Conservation (phyloP, 2,329 filamentous ascomycete species). For the Alternaria brassicicola region DNA sequence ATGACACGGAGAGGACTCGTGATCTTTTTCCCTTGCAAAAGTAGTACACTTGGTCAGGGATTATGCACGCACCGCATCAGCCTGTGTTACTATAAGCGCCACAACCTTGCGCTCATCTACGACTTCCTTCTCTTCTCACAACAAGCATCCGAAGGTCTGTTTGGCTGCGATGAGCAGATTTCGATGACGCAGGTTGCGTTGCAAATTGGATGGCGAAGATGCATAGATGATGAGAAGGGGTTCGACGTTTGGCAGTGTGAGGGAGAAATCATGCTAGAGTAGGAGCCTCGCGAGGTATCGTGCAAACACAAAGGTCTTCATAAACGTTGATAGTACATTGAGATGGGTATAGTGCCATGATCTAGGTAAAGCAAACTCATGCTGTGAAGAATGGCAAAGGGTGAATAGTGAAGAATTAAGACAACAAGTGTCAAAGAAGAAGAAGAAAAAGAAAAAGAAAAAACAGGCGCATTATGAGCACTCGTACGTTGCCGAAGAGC, state of each 20-base stretch:
- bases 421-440: neutral
- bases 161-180: too few relatives aligned
- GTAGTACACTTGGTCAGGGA: too few relatives aligned
- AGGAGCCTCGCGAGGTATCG: neutral
- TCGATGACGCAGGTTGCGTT: neutral
- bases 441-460: neutral
- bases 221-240: neutral
- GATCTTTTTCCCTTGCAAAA: too few relatives aligned
- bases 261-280: neutral
- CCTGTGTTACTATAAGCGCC: too few relatives aligned
- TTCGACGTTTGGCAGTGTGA: neutral
- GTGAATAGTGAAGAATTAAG: neutral
- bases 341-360: constrained; percentile 18
- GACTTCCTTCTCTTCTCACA: too few relatives aligned
- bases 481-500: neutral
- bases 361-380: neutral
- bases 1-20: too few relatives aligned
- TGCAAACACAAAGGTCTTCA: neutral
- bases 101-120: too few relatives aligned
- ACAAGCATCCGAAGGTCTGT: too few relatives aligned
- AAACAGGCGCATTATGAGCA: constrained; percentile 1
- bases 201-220: neutral
- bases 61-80: too few relatives aligned
- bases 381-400: neutral
- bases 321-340: neutral